phyloP scores from a whole-genome alignment of 306 rosid genomes.

The Vachellia pachyceras region DNA sequence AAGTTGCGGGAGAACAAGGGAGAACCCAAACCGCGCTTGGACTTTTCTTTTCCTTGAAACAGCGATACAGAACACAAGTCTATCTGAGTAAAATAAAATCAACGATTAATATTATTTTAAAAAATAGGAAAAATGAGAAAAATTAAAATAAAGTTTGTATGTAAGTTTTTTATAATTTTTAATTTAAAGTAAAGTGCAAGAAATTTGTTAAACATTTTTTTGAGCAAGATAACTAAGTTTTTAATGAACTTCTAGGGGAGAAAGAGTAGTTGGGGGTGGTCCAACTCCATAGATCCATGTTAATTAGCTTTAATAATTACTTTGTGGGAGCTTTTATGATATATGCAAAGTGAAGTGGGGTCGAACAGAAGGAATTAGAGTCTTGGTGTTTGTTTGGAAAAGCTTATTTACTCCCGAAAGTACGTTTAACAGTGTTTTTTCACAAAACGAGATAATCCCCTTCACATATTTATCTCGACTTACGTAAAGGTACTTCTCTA shows the following conservation, averaged over 20 bases:
- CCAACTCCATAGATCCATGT: constrained; percentile 11
- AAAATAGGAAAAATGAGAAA: background rate
- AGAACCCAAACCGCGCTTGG: no score
- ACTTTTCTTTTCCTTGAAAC: background rate
- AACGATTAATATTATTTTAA: background rate
- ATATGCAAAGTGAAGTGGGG: background rate
- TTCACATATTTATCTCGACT: no score
- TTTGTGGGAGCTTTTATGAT: background rate
- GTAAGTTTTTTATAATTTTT: background rate
- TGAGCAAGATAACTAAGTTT: background rate
- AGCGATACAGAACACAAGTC: background rate
- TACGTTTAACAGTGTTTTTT: no score
- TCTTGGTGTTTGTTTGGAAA: background rate
- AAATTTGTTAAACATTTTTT: background rate
- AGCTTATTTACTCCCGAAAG: no score
- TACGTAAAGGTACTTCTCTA: no score
- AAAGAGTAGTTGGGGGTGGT: constrained; percentile 28
- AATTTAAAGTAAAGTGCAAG: background rate
- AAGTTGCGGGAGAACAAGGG: no score
- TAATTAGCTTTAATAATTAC: background rate
- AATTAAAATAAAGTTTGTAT: background rate
- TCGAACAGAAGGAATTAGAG: background rate
- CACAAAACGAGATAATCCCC: no score
- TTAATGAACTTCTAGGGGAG: background rate
- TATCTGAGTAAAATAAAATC: background rate